Evolutionary conservation across 2,329 filamentous ascomycete genomes (phyloP).

Genomic region (Metarhizium rileyi): DNA sequence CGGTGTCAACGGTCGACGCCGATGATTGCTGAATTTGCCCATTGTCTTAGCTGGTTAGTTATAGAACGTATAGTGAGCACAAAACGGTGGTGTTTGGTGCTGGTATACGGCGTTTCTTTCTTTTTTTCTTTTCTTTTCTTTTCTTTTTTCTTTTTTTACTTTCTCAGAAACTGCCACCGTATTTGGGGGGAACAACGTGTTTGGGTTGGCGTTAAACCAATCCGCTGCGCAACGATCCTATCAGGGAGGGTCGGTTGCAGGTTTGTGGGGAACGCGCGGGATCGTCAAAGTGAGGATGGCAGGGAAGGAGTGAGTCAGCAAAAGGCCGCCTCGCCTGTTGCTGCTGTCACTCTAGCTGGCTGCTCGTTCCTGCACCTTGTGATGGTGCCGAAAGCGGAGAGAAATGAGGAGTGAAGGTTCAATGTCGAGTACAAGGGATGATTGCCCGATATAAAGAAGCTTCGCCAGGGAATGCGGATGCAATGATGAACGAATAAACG

Average conservation of each 20-base stretch:
- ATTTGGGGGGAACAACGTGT: conserved; percentile 2
- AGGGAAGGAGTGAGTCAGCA: neutral
- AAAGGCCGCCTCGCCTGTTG: no score
- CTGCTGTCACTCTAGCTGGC: no score
- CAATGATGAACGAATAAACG: no score
- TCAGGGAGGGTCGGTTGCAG: conserved; percentile 5
- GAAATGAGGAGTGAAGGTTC: neutral
- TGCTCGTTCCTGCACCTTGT: no score
- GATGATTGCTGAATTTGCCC: conserved; percentile 10
- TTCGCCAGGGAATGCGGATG: no score
- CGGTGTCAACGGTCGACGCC: conserved; percentile 31
- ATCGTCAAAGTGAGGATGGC: neutral
- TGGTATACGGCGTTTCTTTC: conserved; percentile 2
- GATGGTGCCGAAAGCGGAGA: neutral
- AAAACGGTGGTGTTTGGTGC: conserved; percentile 5
- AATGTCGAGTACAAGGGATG: no score
- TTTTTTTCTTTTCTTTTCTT: neutral
- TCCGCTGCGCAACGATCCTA: conserved; percentile 2
- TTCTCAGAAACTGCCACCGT: neutral
- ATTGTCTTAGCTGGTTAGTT: conserved; percentile 15
- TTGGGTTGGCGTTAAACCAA: conserved; percentile 1
- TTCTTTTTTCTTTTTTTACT: neutral
- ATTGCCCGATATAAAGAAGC: no score
- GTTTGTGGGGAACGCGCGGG: conserved; percentile 3
- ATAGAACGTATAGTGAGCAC: conserved; percentile 5